Conservation (phyloP, 2,329 filamentous ascomycete genomes). For the Aspergillus japonicus region DNA sequence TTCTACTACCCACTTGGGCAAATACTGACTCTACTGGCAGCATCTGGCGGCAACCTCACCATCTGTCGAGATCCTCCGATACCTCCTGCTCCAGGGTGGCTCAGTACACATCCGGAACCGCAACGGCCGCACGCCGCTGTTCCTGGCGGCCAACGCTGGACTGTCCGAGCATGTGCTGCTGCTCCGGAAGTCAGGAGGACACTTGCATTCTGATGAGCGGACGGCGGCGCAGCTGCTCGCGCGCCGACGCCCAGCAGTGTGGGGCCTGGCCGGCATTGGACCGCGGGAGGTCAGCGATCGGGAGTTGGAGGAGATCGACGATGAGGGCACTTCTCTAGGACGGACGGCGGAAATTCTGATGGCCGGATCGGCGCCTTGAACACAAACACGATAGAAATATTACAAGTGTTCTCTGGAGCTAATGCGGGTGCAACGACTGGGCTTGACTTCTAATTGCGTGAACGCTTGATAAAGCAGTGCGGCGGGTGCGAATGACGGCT, state of each 20-base stretch:
- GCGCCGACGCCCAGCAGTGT: constrained; percentile 41
- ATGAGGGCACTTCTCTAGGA: neutral
- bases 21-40: constrained; percentile 31
- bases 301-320: neutral
- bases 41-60: constrained; percentile 59
- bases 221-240: constrained; percentile 52
- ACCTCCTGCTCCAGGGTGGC: constrained; percentile 56
- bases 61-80: constrained; percentile 54
- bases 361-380: neutral
- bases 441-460: no score
- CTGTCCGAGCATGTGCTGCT: constrained; percentile 55
- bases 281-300: neutral
- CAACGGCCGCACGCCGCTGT: constrained; percentile 58
- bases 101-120: constrained; percentile 61
- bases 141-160: constrained; percentile 58
- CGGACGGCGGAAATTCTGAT: neutral
- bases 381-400: no score
- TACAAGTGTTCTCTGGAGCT: no score
- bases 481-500: no score
- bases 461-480: no score
- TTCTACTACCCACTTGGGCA: no score
- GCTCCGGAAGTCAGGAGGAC: constrained; percentile 57
- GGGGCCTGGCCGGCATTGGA: constrained; percentile 45
- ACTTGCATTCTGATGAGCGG: constrained; percentile 59
- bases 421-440: no score